phyloP scores from a whole-genome alignment of 768 basidiomycete genomes.

The Rhodocollybia butyracea region DNA sequence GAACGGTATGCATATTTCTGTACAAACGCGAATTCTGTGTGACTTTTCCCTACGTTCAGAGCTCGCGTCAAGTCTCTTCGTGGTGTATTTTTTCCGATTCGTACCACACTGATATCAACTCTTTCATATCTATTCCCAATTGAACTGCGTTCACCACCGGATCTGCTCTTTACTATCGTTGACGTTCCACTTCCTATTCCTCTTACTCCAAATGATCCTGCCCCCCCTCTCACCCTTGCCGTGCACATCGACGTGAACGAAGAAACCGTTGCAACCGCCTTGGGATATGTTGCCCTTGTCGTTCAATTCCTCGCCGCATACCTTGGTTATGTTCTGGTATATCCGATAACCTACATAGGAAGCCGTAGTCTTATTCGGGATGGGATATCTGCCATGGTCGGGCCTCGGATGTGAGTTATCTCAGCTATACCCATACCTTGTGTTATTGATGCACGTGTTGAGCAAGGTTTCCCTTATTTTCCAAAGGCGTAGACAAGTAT shows the following conservation, averaged over 20 bases:
- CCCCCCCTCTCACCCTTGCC: conserved; percentile 71
- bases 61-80: conserved; percentile 42
- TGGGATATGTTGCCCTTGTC: conserved; percentile 88
- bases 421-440: not conserved
- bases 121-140: conserved; percentile 87
- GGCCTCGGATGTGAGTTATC: conserved; percentile 81
- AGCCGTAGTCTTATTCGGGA: conserved; percentile 91
- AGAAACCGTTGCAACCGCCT: conserved; percentile 81
- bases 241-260: conserved; percentile 75
- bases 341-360: conserved; percentile 88
- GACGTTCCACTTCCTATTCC: conserved; percentile 91
- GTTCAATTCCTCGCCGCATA: conserved; percentile 81
- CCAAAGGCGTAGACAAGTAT: conserved; percentile 93
- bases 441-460: not conserved
- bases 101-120: conserved; percentile 63
- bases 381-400: conserved; percentile 92
- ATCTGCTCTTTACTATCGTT: conserved; percentile 87
- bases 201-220: conserved; percentile 66
- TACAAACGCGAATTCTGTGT: conserved; percentile 6
- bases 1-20: conserved; percentile 31
- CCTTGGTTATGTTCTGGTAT: conserved; percentile 70
- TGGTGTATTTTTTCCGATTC: conserved; percentile 46
- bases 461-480: conserved; percentile 89
- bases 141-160: conserved; percentile 76
- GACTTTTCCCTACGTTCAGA: conserved; percentile 31